Evolutionary conservation across 768 basidiomycete genomes (phyloP).

Genomic region (Russula earlei): DNA sequence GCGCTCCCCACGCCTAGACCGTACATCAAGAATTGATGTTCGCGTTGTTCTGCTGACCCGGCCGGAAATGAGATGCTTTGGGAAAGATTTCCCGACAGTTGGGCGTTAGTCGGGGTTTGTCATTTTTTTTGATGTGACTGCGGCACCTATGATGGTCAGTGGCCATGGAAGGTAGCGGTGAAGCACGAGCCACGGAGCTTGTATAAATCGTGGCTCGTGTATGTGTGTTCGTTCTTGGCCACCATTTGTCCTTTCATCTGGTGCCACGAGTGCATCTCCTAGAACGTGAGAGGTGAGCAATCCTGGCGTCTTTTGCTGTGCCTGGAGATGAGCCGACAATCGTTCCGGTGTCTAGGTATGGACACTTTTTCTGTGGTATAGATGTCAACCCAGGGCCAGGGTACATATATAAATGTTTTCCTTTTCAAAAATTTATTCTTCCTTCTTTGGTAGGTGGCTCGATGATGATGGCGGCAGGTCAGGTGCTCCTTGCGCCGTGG

Average conservation of each 20-base stretch:
- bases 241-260: not conserved
- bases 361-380: not conserved
- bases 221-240: not conserved
- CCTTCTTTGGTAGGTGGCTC: not conserved
- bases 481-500: not conserved
- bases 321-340: not conserved
- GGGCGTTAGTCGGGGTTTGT: not conserved
- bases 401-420: too few relatives aligned
- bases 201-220: not conserved
- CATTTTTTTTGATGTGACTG: not conserved
- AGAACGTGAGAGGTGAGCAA: not conserved
- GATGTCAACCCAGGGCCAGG: slow-evolving; percentile 5
- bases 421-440: too few relatives aligned
- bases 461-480: too few relatives aligned
- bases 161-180: not conserved
- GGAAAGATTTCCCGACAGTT: not conserved
- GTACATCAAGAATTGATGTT: not conserved
- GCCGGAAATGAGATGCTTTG: not conserved
- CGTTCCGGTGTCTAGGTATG: not conserved
- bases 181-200: not conserved
- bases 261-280: not conserved
- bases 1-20: not conserved
- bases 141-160: not conserved
- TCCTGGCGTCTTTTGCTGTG: not conserved
- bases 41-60: not conserved